Evolutionary conservation across 2,329 filamentous ascomycete species (phyloP), one percentile per base, ranked within the genome.

Genomic region (Alternaria dauci): DNA sequence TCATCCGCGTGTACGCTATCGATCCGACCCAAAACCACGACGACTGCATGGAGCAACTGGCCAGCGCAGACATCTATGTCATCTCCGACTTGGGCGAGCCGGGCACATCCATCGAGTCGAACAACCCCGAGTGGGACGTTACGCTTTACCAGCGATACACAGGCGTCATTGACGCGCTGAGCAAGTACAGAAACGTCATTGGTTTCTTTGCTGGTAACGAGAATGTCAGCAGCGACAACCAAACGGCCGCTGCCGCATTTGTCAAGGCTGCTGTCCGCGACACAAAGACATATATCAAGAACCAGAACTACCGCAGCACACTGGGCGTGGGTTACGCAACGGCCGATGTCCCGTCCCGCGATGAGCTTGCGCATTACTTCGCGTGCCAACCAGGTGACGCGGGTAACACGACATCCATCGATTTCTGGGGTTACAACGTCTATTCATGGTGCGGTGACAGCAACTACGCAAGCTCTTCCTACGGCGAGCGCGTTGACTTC

Each of bases 361-460:
- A 85, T 63, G 84, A 93, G 70, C 88, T 98, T 74, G 92, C 93
- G 62, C 83, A 93, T 76, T 99, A 97, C 86, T 97, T 99, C 83
- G 94, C 96, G 84, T 99, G 95, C 79, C 91, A 94, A 63, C 77
- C 83, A 9, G 67, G 66, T 14, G 67, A 73, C 43, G 28, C 59
- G 2, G 74, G 74, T 11, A 77, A 76, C 54, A 82, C 83, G 8
- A 81, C 82, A 72, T 80, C 90, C 61, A 96, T 98, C 68, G 95
- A 99, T 81, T 97, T 95, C 85, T 98, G 94, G 92, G 95, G 95
- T 59, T 98, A 98, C 89, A 99, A 99, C 84, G 96, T 98, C 81
- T 99, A 98, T 86, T 96, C 94, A 44, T 99, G 95, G 95, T 99
- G 95, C 78, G 95, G 94, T 68, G 79, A 93, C 71, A 96, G 91